phyloP scores from a whole-genome alignment of 108 stramenopile genomes.

The Schizochytrium sp. region DNA sequence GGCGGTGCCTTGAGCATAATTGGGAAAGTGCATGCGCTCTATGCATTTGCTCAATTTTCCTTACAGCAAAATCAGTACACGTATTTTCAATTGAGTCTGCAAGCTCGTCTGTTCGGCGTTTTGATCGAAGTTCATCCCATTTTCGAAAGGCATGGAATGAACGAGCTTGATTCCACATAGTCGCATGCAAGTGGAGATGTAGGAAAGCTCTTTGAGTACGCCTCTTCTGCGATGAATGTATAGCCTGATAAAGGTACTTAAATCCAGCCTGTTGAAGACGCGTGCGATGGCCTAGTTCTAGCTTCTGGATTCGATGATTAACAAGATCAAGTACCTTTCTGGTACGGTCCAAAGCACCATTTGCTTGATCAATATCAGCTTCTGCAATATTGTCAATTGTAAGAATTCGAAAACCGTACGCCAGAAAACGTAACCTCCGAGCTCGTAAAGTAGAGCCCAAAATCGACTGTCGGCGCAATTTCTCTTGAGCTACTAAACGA shows the following conservation, averaged over 20 bases:
- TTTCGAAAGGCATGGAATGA: neutral
- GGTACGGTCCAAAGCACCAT: no score
- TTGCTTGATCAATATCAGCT: no score
- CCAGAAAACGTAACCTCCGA: neutral
- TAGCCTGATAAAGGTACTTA: no score
- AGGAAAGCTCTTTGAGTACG: neutral
- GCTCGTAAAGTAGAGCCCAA: neutral
- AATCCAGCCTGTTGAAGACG: no score
- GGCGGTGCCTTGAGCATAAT: neutral
- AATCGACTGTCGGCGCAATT: neutral
- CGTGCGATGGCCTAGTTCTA: no score
- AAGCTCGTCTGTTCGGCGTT: neutral
- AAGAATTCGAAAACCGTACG: no score
- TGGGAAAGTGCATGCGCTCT: neutral
- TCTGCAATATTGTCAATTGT: no score
- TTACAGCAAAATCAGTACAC: conserved; percentile 1
- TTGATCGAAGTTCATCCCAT: neutral
- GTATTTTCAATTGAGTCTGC: conserved; percentile 7
- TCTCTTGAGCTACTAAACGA: neutral
- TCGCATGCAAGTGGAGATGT: neutral
- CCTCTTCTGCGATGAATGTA: neutral
- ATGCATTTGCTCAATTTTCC: neutral
- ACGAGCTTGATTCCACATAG: neutral
- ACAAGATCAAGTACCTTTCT: no score
- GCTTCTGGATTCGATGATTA: no score